Evolutionary conservation across 495 filamentous ascomycete species (phyloP).

Genomic region (Daldinia grandis): DNA sequence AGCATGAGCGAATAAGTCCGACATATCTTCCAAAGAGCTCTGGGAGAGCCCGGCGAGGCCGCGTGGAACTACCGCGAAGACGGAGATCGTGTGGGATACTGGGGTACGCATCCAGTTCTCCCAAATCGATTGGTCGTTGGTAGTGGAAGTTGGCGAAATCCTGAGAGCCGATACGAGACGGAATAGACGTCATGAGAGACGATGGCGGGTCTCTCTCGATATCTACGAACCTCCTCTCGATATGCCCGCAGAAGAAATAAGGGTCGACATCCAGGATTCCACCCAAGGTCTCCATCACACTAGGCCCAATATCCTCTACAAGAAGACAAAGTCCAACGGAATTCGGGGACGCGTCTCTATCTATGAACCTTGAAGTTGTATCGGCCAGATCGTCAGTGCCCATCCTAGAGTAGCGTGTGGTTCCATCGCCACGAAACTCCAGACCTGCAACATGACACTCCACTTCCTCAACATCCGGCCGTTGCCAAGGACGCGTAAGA

Average conservation of each 20-base stretch:
- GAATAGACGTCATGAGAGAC: constrained; percentile 8
- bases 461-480: background rate
- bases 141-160: constrained; percentile 13
- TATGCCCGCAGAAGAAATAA: constrained; percentile 17
- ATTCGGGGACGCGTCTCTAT: background rate
- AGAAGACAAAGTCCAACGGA: constrained; percentile 4
- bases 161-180: constrained; percentile 7
- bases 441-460: background rate
- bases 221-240: constrained; percentile 6
- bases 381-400: background rate
- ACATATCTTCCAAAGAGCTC: constrained; percentile 10
- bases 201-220: constrained; percentile 12
- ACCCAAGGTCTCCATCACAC: constrained; percentile 3
- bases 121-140: constrained; percentile 15
- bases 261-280: constrained; percentile 13
- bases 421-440: constrained; percentile 10
- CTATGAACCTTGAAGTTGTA: background rate
- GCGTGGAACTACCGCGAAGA: background rate
- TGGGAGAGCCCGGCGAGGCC: constrained; percentile 1
- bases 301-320: constrained; percentile 13
- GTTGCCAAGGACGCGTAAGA: background rate
- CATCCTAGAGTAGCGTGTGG: background rate
- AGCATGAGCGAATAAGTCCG: constrained; percentile 16
- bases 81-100: constrained; percentile 1
- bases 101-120: background rate